Conservation (phyloP, 495 filamentous ascomycete species). For the Penicillium silybi region DNA sequence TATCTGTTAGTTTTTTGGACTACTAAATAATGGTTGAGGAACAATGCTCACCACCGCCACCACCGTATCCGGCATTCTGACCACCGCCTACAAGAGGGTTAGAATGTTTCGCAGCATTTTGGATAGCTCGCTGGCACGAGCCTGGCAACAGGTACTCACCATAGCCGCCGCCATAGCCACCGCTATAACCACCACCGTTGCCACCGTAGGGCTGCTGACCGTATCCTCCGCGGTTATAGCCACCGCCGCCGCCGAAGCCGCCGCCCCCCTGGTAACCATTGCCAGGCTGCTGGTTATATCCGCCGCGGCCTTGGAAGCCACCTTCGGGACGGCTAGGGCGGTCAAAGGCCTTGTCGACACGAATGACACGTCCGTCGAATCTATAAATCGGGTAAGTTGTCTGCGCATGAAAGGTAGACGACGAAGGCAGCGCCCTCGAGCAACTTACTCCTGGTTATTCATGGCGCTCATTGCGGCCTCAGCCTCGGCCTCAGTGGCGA, state of each 20-base stretch:
- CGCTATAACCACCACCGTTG: slow-evolving; percentile 24
- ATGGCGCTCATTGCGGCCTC: slow-evolving; percentile 74
- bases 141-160: slow-evolving; percentile 13
- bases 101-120: neutral
- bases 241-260: slow-evolving; percentile 29
- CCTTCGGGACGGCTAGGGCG: slow-evolving; percentile 41
- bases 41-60: slow-evolving; percentile 32
- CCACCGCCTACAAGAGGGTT: slow-evolving; percentile 18
- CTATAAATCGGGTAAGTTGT: slow-evolving; percentile 39
- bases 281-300: slow-evolving; percentile 36
- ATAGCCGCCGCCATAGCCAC: slow-evolving; percentile 29
- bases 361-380: slow-evolving; percentile 93
- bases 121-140: neutral
- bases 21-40: neutral
- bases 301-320: slow-evolving; percentile 46
- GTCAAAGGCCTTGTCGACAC: slow-evolving; percentile 94
- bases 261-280: slow-evolving; percentile 36
- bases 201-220: slow-evolving; percentile 15
- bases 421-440: neutral
- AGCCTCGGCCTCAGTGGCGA: slow-evolving; percentile 75
- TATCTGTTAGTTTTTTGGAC: neutral
- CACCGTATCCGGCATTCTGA: slow-evolving; percentile 30
- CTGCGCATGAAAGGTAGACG: neutral
- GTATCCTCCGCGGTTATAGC: slow-evolving; percentile 23
- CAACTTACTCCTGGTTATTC: slow-evolving; percentile 89